Evolutionary conservation across 345 rosid species (phyloP).

Genomic region (Ceriops tagal): DNA sequence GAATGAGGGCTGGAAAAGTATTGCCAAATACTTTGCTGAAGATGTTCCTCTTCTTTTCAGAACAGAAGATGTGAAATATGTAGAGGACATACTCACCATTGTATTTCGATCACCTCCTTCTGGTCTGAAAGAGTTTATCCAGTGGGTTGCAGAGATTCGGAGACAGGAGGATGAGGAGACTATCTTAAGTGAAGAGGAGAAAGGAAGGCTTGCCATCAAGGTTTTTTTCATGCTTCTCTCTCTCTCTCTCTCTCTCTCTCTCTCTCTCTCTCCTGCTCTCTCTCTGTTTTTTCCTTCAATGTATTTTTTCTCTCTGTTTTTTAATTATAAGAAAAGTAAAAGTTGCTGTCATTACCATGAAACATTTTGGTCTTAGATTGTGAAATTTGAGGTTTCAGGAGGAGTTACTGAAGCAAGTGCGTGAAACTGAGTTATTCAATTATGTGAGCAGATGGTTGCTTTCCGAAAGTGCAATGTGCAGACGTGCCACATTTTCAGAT

Average conservation of each 20-base stretch:
- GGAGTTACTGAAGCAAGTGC: constrained; percentile 36
- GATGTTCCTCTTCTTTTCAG: constrained; percentile 67
- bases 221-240: constrained; percentile 23
- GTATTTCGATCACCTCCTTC: constrained; percentile 64
- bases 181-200: constrained; percentile 70
- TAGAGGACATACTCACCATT: constrained; percentile 40
- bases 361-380: background rate
- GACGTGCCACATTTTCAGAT: constrained; percentile 32
- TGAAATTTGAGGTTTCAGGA: constrained; percentile 26
- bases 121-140: constrained; percentile 69
- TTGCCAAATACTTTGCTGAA: constrained; percentile 73
- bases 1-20: constrained; percentile 65
- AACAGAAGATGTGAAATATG: constrained; percentile 56
- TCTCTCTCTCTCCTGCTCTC: background rate
- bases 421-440: constrained; percentile 29
- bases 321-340: background rate
- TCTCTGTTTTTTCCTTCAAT: background rate
- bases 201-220: constrained; percentile 62
- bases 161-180: constrained; percentile 55
- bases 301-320: background rate
- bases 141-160: constrained; percentile 81
- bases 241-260: background rate
- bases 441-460: constrained; percentile 36
- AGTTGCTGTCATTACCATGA: too few species aligned
- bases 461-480: constrained; percentile 36